Percentiles rank a stretch among this genome's conserved stretches.
Conservation (phyloP, 2,329 filamentous ascomycete genomes). For the Aspergillus costaricaensis region DNA sequence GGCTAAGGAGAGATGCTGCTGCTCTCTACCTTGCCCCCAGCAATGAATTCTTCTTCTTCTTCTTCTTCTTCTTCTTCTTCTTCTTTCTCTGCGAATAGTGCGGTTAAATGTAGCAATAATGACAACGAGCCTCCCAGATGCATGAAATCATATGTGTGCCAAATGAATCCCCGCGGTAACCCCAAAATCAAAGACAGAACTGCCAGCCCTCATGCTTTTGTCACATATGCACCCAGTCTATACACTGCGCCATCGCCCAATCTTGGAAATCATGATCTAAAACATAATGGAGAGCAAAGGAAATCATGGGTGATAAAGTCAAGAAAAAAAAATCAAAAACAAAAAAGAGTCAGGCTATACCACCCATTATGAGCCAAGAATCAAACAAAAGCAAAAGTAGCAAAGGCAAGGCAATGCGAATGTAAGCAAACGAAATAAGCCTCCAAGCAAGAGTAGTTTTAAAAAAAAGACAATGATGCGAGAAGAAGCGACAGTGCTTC, state of each 20-base stretch:
- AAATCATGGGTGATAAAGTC: constrained; percentile 10
- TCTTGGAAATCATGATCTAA: constrained; percentile 30
- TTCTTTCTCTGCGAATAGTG: not conserved
- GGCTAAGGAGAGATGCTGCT: not conserved
- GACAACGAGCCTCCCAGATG: constrained; percentile 40
- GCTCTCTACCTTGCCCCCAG: not conserved
- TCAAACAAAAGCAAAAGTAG: not conserved
- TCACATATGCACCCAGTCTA: constrained; percentile 41
- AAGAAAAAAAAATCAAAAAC: constrained; percentile 11
- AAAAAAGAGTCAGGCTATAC: constrained; percentile 2
- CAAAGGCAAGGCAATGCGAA: not conserved
- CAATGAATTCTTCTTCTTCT: not conserved
- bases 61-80: not conserved
- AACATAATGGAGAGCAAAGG: constrained; percentile 14
- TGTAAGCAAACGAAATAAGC: not conserved
- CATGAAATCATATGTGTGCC: constrained; percentile 33
- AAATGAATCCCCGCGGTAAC: constrained; percentile 30
- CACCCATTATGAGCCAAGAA: constrained; percentile 4
- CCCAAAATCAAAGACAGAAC: constrained; percentile 20
- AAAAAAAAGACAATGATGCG: constrained; percentile 13
- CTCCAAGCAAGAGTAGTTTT: constrained; percentile 3
- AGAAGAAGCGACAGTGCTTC: not conserved
- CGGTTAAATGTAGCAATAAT: constrained; percentile 12
- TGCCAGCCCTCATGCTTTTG: constrained; percentile 31
- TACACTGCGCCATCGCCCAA: constrained; percentile 35